Base-by-base conservation (phyloP, 176 grass and related monocot species). In the Phoenix roebelenii region DNA sequence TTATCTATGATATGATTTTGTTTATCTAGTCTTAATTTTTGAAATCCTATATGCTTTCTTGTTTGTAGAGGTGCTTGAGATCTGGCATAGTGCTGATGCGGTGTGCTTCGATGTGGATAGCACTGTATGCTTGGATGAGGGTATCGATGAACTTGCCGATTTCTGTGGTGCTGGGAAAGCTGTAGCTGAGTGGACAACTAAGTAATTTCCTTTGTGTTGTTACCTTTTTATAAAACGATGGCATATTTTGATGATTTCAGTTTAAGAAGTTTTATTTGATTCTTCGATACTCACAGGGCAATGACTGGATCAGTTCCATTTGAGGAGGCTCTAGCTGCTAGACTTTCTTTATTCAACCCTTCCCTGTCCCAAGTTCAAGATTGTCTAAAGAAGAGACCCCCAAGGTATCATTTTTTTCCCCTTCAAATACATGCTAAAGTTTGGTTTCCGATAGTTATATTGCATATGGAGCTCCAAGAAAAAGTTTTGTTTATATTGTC, bases 101-200 rank as follows among this genome's bases (percentile, higher is more conserved):
- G 87, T 91, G 12, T 97, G 92, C 69, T 97, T 91, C 10, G 81
- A 97, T 78, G 92, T 97, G 2, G 92, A 97, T 68, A 97, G 92
- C 72, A 97, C 87, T 1, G 78, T 91, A 49, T 85, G 88, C 69
- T 28, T 91, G 51, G 87, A 97, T 52, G 87, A 97, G 67, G 93
- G 87, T 61, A 97, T 91, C 1, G 84, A 97, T 60, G 93, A 91
- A 66, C 87, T 91, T 25, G 84, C 87, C 1, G 81, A 88, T 62
- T 97, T 97, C 54, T 91, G 81, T 5, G 87, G 84, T 5, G 84
- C 84, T 26, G 84, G 92, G 50, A 78, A 76, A 60, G 87, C 81
- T 51, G 93, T 97, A 18, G 87, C 87, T 5, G 87, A 91, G 52
- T 97, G 93, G 93, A 90, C 87, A 25, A 67, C 71, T 24, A 90